A percentile compares a stretch with the other conserved stretches of the same genome.
These are phyloP conservation scores for Schizochytrium sp. DNA, from an alignment of 108 stramenopile species.

Conservation along the genomic window DNA sequence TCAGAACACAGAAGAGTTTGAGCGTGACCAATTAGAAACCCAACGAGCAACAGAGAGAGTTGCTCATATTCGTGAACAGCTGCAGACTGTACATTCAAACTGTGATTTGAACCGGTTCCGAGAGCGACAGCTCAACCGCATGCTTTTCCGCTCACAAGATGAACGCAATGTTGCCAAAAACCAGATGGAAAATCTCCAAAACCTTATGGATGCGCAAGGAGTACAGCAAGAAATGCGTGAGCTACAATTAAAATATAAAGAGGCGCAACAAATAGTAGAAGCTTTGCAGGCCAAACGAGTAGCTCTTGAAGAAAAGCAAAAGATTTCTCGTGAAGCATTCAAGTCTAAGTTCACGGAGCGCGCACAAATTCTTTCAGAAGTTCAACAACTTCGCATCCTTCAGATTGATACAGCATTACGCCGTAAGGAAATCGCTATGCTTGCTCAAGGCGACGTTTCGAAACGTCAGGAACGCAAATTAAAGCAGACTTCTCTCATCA, in stretches of 20 bases:
- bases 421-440: constrained; percentile 9
- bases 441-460: neutral
- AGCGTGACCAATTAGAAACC: neutral
- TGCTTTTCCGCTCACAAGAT: neutral
- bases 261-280: neutral
- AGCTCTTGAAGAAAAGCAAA: neutral
- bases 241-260: neutral
- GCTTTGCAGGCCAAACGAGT: neutral
- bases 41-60: neutral
- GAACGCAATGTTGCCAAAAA: neutral
- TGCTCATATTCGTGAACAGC: neutral
- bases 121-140: neutral
- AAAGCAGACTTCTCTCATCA: neutral
- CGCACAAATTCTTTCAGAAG: neutral
- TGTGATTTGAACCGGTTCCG: neutral
- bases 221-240: neutral
- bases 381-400: constrained; percentile 10
- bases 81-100: neutral
- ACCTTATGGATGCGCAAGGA: neutral
- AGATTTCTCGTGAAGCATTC: neutral
- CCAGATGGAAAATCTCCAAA: neutral
- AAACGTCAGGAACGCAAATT: constrained; percentile 9
- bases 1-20: neutral
- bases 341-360: constrained; percentile 27
- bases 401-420: constrained; percentile 55